phyloP scores from a whole-genome alignment of 1,139 yeast genomes.

The Blastobotrys raffinosifermentans region DNA sequence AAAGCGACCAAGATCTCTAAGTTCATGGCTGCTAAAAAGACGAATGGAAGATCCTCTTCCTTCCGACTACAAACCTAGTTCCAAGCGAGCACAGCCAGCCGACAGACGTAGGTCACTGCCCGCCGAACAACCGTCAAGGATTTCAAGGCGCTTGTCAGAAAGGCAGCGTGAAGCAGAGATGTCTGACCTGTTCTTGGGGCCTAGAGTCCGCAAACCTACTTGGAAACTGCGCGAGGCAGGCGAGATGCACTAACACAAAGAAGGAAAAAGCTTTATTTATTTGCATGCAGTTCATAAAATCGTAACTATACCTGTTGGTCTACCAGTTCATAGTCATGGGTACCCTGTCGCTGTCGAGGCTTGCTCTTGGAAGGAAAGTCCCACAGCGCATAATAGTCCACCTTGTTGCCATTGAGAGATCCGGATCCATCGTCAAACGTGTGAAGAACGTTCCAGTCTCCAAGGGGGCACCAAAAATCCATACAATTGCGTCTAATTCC shows the following conservation, averaged over 20 bases:
- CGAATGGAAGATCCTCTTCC: slow-evolving; percentile 2
- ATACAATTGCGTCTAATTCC: slow-evolving; percentile 34
- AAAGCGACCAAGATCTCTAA: not conserved
- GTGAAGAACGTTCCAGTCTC: slow-evolving; percentile 18
- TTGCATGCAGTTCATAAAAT: not conserved
- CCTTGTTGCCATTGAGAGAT: slow-evolving; percentile 29
- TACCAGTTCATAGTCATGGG: slow-evolving; percentile 18
- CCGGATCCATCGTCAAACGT: slow-evolving; percentile 27
- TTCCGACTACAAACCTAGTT: slow-evolving; percentile 1
- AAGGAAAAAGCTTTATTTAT: not conserved
- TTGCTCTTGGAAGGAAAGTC: slow-evolving; percentile 25
- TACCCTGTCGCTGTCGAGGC: slow-evolving; percentile 2
- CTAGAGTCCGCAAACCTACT: slow-evolving; percentile 16
- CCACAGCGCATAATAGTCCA: slow-evolving; percentile 34
- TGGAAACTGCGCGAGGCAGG: slow-evolving; percentile 15
- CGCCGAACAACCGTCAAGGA: too few species aligned
- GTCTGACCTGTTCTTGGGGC: too few species aligned
- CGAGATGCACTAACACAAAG: too few species aligned
- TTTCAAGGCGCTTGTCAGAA: too few species aligned
- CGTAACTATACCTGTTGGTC: slow-evolving; percentile 8
- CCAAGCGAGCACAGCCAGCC: too few species aligned
- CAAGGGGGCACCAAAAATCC: slow-evolving; percentile 37
- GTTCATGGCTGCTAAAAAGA: not conserved
- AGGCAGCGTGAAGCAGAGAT: too few species aligned
- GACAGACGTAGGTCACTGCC: too few species aligned